Conservation (phyloP, 306 rosid genomes). For the Mucuna pruriens region DNA sequence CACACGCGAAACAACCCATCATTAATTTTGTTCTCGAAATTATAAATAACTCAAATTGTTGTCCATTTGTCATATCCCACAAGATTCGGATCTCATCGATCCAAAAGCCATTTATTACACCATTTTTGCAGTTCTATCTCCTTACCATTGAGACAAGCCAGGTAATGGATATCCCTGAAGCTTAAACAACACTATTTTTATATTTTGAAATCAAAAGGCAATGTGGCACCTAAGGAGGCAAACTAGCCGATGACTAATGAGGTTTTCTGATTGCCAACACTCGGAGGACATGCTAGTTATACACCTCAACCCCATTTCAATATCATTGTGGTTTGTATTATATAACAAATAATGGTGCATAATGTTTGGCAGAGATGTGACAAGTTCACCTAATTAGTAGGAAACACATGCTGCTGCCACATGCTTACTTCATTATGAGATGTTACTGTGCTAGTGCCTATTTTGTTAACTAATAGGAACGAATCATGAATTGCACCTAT, state of each 20-base stretch:
- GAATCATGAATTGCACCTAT: conserved; percentile 18
- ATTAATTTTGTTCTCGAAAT: conserved; percentile 32
- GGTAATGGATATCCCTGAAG: conserved; percentile 11
- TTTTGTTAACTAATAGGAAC: background rate
- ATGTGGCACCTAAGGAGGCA: conserved; percentile 56
- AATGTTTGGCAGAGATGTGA: conserved; percentile 51
- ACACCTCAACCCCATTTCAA: conserved; percentile 4
- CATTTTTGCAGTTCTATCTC: conserved; percentile 27
- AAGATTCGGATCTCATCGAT: background rate
- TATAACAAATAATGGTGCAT: conserved; percentile 26
- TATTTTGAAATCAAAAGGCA: conserved; percentile 2
- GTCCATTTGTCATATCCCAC: conserved; percentile 27
- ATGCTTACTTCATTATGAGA: conserved; percentile 10
- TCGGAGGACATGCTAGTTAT: conserved; percentile 38
- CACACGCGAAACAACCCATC: background rate
- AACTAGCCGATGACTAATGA: conserved; percentile 38
- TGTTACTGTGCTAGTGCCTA: background rate
- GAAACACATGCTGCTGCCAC: conserved; percentile 57
- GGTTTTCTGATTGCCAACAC: conserved; percentile 36
- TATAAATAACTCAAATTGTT: conserved; percentile 14
- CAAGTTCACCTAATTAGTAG: conserved; percentile 40
- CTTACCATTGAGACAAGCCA: conserved; percentile 37
- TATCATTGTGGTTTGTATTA: background rate
- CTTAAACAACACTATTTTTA: too few relatives aligned
- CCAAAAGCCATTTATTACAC: conserved; percentile 2